phyloP scores from a whole-genome alignment of 345 rosid species.

The Eucalyptus melliodora region DNA sequence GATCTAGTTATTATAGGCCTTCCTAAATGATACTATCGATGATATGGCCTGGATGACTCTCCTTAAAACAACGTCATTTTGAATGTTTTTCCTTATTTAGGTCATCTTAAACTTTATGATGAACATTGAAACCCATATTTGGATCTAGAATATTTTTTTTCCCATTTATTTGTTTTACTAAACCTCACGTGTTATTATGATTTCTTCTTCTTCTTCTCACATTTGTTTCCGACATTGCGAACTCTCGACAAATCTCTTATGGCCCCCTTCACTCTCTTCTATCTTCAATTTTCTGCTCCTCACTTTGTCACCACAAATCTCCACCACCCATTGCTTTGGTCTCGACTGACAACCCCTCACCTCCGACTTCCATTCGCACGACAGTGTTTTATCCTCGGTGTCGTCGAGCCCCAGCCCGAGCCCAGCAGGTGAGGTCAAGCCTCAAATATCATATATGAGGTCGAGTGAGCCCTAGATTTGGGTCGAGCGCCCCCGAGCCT shows the following conservation, averaged over 20 bases:
- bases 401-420: background rate
- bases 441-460: background rate
- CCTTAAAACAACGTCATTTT: too few relatives aligned
- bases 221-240: background rate
- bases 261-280: background rate
- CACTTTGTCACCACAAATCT: background rate
- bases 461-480: background rate
- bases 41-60: background rate
- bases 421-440: background rate
- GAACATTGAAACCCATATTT: background rate
- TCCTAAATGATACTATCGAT: background rate
- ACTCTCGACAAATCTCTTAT: background rate
- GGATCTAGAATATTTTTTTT: background rate
- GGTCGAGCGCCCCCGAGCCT: background rate
- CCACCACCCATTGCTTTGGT: background rate
- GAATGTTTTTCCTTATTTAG: too few relatives aligned
- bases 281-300: background rate
- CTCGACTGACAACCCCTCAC: background rate
- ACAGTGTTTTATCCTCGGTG: background rate
- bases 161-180: background rate
- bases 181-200: background rate
- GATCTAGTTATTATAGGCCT: background rate
- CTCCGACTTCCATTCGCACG: background rate
- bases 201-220: background rate
- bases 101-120: background rate